Base-by-base conservation (phyloP, 73 alveolate species). In the Paramecium bursaria region DNA sequence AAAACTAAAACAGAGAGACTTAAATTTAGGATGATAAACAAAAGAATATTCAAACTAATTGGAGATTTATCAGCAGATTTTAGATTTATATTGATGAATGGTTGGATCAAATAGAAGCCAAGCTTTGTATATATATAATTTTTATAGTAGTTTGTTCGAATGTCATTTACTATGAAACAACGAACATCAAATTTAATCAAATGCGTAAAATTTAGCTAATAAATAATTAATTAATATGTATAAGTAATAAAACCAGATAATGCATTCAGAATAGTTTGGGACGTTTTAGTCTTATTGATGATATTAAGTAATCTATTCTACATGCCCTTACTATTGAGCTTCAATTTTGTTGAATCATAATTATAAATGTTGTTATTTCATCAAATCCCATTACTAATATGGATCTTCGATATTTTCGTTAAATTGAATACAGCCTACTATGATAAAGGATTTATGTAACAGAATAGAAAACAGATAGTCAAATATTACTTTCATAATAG, bases 371-470 rank as follows among this genome's bases (percentile, higher is more conserved):
- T 39, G n/a, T 67, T 67, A 35, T 67, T 67, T 67, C 60, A 67
- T 42, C 44, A 39, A 14, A 11, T 67, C 17, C 82, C 82, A 35
- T 67, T 57, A n/a, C 44, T 53, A 85, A 44, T 91, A 11, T 91
- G 67, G 77, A 46, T 73, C 0, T 31, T 55, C 29, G 94, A 91
- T 35, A 35, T 91, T 7, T 9, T 88, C 42, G 42, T 91, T 19
- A 67, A 91, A 61, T 88, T 91, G 42, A 53, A 77, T 2, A 88
- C 91, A 0, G 94, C 96, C 11, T 91, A 50, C 73, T 91, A 88
- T 67, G 92, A 88, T 74, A 27, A 85, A 15, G 90, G 90, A 14
- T 85, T 87, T 3, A 46, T 88, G 77, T 88, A 77, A 23, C 91
- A 80, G 9, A 57, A 87, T 48, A 57, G 87, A 29, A 74, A 57